A percentile compares a stretch with the other conserved stretches of the same genome.
These are phyloP conservation scores for Alternaria brassicae DNA, from an alignment of 2,329 filamentous ascomycete species.

Conservation along the genomic window DNA sequence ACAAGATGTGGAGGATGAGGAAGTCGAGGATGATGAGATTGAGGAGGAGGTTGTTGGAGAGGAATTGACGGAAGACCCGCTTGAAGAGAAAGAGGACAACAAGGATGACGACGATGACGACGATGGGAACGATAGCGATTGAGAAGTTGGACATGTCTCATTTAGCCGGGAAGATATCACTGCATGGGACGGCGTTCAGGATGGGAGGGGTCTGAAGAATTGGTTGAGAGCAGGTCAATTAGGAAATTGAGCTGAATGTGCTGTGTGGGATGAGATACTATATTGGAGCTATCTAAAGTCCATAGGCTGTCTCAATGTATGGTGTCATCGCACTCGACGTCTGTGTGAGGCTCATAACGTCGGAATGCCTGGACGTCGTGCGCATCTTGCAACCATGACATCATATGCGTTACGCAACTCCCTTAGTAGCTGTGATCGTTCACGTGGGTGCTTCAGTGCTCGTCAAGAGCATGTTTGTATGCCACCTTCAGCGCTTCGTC, in stretches of 20 bases:
- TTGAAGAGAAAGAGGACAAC: conserved; percentile 55
- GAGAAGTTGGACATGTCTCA: conserved; percentile 6
- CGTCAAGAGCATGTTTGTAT: neutral
- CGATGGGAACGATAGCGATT: conserved; percentile 63
- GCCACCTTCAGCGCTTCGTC: conserved; percentile 33
- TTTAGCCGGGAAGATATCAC: conserved; percentile 7
- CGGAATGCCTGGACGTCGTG: neutral
- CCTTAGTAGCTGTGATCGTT: neutral
- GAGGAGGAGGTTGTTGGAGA: conserved; percentile 63
- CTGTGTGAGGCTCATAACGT: neutral
- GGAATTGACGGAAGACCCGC: conserved; percentile 53
- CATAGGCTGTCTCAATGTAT: neutral
- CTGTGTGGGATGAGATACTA: neutral
- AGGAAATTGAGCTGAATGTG: neutral
- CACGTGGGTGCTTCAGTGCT: neutral
- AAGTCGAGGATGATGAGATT: conserved; percentile 62
- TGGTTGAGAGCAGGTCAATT: neutral
- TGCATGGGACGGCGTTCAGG: conserved; percentile 43
- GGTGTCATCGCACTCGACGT: neutral
- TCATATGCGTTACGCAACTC: neutral
- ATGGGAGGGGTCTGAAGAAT: neutral
- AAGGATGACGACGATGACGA: conserved; percentile 56
- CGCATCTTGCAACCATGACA: neutral
- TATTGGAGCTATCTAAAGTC: neutral
- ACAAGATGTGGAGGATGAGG: conserved; percentile 58